Conservation (phyloP, 2,329 filamentous ascomycete species). For the Dactylellina haptotyla region DNA sequence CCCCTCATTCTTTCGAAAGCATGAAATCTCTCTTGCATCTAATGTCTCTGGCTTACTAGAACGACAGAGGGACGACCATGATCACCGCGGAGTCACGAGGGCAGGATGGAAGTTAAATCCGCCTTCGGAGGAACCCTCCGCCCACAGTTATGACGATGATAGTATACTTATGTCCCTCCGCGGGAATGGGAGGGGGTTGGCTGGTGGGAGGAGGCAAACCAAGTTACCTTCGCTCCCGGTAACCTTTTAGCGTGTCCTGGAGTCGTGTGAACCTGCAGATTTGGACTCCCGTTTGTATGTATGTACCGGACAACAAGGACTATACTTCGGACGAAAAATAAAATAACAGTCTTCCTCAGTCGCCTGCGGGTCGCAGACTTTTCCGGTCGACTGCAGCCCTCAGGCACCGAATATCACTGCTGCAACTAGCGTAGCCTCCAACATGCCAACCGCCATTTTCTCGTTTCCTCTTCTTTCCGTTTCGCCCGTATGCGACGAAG, state of each 20-base stretch:
- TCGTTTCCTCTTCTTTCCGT: neutral
- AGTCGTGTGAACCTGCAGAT: slow-evolving; percentile 50
- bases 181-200: no score
- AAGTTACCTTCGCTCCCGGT: neutral
- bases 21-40: neutral
- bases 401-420: slow-evolving; percentile 45
- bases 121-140: slow-evolving; percentile 8
- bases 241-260: slow-evolving; percentile 29
- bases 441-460: neutral
- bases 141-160: neutral
- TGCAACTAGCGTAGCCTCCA: slow-evolving; percentile 37
- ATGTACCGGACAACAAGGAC: no score
- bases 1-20: slow-evolving; percentile 35
- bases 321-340: slow-evolving; percentile 53
- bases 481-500: neutral
- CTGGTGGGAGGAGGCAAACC: neutral
- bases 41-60: no score
- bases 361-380: slow-evolving; percentile 40
- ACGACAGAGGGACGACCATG: neutral
- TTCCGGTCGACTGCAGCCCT: slow-evolving; percentile 31
- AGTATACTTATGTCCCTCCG: slow-evolving; percentile 1
- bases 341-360: slow-evolving; percentile 30
- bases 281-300: no score
- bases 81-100: slow-evolving; percentile 29
- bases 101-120: slow-evolving; percentile 10